These are phyloP conservation scores for Teratosphaeria viscida DNA, from an alignment of 2,329 filamentous ascomycete genomes.

Conservation along the genomic window DNA sequence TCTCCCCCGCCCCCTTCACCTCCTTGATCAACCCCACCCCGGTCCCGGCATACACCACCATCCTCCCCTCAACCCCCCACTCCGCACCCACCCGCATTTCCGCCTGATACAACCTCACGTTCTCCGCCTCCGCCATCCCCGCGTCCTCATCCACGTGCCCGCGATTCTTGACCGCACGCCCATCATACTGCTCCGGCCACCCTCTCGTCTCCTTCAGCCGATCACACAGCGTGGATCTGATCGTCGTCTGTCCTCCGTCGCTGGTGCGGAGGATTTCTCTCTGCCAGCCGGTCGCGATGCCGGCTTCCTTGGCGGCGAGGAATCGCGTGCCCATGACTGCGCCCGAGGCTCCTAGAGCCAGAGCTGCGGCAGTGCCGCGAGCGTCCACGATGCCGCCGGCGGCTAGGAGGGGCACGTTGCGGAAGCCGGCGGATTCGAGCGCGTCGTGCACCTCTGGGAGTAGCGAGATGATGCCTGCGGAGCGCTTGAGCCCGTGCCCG, in stretches of 20 bases:
- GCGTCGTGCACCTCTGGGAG: constrained; percentile 48
- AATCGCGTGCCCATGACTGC: constrained; percentile 55
- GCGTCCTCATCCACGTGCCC: constrained; percentile 35
- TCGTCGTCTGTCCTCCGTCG: constrained; percentile 44
- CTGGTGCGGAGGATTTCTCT: constrained; percentile 35
- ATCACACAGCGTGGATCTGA: constrained; percentile 43
- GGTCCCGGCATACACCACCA: constrained; percentile 54
- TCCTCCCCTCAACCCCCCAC: constrained; percentile 43
- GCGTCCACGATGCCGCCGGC: constrained; percentile 52
- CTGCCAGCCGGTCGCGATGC: constrained; percentile 37
- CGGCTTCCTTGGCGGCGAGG: constrained; percentile 42
- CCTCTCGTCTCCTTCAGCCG: constrained; percentile 44
- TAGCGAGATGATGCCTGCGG: constrained; percentile 45
- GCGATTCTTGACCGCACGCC: constrained; percentile 47
- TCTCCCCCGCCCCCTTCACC: constrained; percentile 40
- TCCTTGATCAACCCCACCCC: constrained; percentile 49
- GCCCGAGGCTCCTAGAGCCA: constrained; percentile 44
- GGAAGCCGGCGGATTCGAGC: constrained; percentile 22
- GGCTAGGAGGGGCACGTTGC: constrained; percentile 37
- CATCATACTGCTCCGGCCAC: constrained; percentile 50
- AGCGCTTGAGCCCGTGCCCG: constrained; percentile 49
- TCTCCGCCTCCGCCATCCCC: constrained; percentile 34
- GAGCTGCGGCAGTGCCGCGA: constrained; percentile 44
- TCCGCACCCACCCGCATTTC: constrained; percentile 43
- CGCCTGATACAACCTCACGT: constrained; percentile 35